phyloP scores from a whole-genome alignment of 768 basidiomycete species.

The Steccherinum ochraceum region DNA sequence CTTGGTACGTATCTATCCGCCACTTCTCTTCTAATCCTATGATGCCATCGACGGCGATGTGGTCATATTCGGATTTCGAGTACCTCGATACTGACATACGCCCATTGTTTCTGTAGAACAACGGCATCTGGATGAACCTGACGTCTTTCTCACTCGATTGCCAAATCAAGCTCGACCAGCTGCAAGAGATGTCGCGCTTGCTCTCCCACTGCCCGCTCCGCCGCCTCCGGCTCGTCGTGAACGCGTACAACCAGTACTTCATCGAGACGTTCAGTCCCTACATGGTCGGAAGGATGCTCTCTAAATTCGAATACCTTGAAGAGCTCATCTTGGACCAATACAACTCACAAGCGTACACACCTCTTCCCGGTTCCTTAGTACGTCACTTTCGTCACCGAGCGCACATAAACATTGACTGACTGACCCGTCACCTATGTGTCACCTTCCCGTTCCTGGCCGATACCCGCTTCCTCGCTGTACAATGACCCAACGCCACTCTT shows the following conservation, averaged over 20 bases:
- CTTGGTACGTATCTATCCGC: background rate
- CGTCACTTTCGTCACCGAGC: background rate
- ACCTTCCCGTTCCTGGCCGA: no score
- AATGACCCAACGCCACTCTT: no score
- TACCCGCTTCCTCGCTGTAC: no score
- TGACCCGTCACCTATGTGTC: no score
- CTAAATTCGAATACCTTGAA: conserved; percentile 3
- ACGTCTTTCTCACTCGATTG: background rate
- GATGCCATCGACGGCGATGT: no score
- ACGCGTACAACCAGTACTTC: background rate
- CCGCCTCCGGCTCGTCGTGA: conserved; percentile 5
- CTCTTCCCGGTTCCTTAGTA: background rate
- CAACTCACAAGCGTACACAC: background rate
- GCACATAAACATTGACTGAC: background rate
- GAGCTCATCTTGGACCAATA: conserved; percentile 6
- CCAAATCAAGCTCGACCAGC: background rate
- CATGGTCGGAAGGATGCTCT: conserved; percentile 1
- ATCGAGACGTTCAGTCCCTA: background rate
- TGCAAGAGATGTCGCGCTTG: background rate
- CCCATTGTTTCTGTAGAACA: background rate
- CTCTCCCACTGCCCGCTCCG: background rate
- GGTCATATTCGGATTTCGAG: no score
- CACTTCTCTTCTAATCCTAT: no score
- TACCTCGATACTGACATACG: background rate
- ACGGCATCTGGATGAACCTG: background rate